Base-by-base conservation (phyloP, 2,329 filamentous ascomycete species). In the Claviceps capensis region DNA sequence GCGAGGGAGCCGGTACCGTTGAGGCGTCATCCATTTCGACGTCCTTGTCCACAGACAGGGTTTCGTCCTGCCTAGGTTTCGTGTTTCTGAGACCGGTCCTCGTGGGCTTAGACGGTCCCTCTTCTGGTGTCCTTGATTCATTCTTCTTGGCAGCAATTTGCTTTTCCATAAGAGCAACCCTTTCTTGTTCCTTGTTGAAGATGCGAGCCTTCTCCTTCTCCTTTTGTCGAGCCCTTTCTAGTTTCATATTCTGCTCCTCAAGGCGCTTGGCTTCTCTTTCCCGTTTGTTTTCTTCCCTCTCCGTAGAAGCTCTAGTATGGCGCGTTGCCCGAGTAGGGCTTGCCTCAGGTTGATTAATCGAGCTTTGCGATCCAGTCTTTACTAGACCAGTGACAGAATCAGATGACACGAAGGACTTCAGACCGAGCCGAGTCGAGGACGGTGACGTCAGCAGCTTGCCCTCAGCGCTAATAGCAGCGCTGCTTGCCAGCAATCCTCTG, bases 401-500 rank as follows among this genome's bases (percentile, higher is more conserved):
- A 1, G 73, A 72, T 1, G 79, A 81, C 4, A 69, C 64, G 1
- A 64, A 67, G 1, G 66, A 52, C 46, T 75, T 68, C 7, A 72
- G 57, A 13, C 66, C 75, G 1, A 79, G 62, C 14, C 72, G 71
- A 14, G 67, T 64, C 5, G 68, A 67, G 3, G 78, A 75, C 3
- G 81, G 75, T 4, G 79, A 81, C 19, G 81, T 61, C 6, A 81
- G 62, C 0, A 74, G 72, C 58, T 82, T 83, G 7, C 77, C 77
- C 58, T 83, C 80, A 0, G 79, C 79, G 58, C 79, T 83, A 40
- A 79, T 69, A 16, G 75, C 78, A 2, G 79, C 80, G 58, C 80
- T 91, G 58, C 86, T 94, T 17, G 85, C 88, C 56, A 96, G 83
- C 48, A 96, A 78, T 14, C 85, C 87, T 65, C 86, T 91, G 4